These are phyloP conservation scores for Entomophthora muscae DNA, from an alignment of 371 early-diverging fungal genomes.

Conservation along the genomic window DNA sequence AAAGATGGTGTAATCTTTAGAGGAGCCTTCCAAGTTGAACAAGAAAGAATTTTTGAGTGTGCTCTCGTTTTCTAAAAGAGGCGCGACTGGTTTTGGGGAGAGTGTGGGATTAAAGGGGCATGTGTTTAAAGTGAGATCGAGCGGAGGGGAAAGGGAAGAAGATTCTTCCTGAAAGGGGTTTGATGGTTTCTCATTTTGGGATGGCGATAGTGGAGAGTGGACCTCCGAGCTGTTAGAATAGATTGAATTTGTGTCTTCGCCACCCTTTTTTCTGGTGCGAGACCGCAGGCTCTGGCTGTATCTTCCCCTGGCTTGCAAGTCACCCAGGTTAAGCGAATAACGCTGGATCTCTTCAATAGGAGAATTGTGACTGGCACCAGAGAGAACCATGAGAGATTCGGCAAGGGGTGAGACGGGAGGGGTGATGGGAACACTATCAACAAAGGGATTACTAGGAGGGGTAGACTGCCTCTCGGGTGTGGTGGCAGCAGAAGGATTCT, in stretches of 20 bases:
- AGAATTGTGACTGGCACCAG: neutral
- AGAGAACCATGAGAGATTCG: neutral
- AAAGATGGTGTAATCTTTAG: neutral
- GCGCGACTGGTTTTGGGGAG: neutral
- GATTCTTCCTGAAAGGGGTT: neutral
- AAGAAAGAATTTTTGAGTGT: neutral
- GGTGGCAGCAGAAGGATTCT: neutral
- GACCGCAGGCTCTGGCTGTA: conserved; percentile 5
- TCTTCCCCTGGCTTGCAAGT: conserved; percentile 6
- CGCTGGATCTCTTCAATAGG: neutral
- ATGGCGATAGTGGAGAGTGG: neutral
- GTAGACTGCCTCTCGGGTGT: neutral
- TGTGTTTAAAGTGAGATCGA: neutral
- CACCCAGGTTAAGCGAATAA: neutral
- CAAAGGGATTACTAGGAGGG: neutral
- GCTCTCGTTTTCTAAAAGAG: neutral
- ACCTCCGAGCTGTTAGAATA: neutral
- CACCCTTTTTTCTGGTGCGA: neutral
- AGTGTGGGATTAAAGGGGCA: neutral
- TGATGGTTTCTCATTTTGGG: neutral
- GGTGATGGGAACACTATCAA: neutral
- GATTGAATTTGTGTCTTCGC: conserved; percentile 1
- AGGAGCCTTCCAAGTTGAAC: neutral
- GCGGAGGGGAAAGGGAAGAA: neutral
- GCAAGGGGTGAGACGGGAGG: no score